Conservation (phyloP, 257 asterid genomes). For the Lycium ferocissimum region DNA sequence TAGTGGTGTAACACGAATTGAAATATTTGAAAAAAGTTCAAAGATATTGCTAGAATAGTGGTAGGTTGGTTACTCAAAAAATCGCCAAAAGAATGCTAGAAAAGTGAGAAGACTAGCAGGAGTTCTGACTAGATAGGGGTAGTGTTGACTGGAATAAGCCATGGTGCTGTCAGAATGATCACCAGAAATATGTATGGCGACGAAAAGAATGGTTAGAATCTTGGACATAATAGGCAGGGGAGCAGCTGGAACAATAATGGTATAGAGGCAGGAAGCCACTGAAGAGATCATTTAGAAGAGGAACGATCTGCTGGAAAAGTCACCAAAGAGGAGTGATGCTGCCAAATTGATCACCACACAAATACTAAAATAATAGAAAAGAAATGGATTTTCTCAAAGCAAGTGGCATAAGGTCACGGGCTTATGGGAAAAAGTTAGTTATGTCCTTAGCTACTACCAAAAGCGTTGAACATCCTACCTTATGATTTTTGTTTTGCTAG, state of each 20-base stretch:
- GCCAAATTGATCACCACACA: not conserved
- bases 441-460: not conserved
- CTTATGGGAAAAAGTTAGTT: not conserved
- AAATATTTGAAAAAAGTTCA: not conserved
- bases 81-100: too few relatives aligned
- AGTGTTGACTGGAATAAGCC: too few relatives aligned
- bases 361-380: not conserved
- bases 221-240: not conserved
- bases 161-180: not conserved
- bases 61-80: not conserved
- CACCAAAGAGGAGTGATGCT: not conserved
- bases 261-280: not conserved
- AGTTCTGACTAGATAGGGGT: too few relatives aligned
- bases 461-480: not conserved
- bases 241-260: not conserved
- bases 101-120: too few relatives aligned
- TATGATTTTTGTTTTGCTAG: not conserved
- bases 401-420: not conserved
- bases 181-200: not conserved
- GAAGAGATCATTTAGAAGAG: not conserved
- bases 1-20: not conserved
- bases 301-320: not conserved
- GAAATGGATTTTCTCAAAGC: not conserved
- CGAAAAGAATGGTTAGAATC: not conserved
- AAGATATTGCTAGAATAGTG: not conserved